phyloP scores from a whole-genome alignment of 1,284 basidiomycete species.

The Vanrija pseudolonga region DNA sequence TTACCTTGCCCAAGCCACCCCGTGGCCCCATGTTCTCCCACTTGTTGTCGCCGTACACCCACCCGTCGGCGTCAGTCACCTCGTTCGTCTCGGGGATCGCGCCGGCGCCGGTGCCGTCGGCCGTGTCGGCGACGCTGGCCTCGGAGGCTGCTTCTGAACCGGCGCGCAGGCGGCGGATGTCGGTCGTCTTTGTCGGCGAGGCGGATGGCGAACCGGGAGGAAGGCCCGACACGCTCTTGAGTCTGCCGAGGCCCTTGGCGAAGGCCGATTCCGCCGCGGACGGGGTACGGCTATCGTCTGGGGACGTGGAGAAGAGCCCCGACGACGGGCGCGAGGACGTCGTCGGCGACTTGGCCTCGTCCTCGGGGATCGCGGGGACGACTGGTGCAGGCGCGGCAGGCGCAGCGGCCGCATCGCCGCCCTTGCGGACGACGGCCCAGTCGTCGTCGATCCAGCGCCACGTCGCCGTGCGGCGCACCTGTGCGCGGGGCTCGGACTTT shows the following conservation, averaged over 20 bases:
- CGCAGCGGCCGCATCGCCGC: background rate
- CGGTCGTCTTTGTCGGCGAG: constrained; percentile 18
- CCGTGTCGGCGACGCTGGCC: constrained; percentile 22
- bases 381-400: background rate
- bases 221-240: constrained; percentile 27
- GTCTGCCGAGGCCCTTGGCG: constrained; percentile 47
- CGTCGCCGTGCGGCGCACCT: constrained; percentile 64
- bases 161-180: constrained; percentile 6
- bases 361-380: background rate
- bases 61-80: constrained; percentile 78
- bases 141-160: constrained; percentile 13
- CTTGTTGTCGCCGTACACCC: constrained; percentile 94
- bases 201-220: constrained; percentile 25
- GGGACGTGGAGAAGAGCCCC: constrained; percentile 13
- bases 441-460: constrained; percentile 87
- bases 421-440: constrained; percentile 60
- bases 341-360: background rate
- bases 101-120: background rate
- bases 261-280: constrained; percentile 50
- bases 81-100: constrained; percentile 31
- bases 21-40: constrained; percentile 77
- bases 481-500: constrained; percentile 32
- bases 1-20: constrained; percentile 77
- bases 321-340: constrained; percentile 15
- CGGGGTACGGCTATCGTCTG: constrained; percentile 23